Percentiles rank a stretch among this genome's conserved stretches.
These are phyloP conservation scores for Cladobotryum protrusum DNA, from an alignment of 2,329 filamentous ascomycete species.

Conservation along the genomic window DNA sequence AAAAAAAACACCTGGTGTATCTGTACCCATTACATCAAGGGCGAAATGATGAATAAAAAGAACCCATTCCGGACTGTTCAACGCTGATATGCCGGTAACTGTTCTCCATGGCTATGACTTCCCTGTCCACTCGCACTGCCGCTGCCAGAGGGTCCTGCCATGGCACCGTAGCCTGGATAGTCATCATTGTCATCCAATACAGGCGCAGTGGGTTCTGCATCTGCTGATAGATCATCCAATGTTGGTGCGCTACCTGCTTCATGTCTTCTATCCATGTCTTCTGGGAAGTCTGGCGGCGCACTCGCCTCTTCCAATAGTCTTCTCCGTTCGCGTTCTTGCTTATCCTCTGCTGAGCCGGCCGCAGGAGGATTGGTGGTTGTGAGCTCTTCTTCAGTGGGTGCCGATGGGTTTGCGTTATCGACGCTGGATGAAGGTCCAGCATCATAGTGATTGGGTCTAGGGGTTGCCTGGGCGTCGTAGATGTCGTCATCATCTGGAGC, in stretches of 20 bases:
- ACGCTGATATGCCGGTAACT: conserved; percentile 35
- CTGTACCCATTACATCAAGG: too few species aligned
- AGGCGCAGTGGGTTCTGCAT: conserved; percentile 50
- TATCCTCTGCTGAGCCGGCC: conserved; percentile 53
- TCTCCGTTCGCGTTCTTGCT: conserved; percentile 67
- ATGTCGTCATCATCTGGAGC: conserved; percentile 42
- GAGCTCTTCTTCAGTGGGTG: conserved; percentile 42
- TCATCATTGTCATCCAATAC: conserved; percentile 51
- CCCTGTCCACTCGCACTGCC: neutral
- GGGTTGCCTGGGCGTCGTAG: conserved; percentile 41
- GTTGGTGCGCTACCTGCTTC: conserved; percentile 23
- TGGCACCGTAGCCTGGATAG: conserved; percentile 28
- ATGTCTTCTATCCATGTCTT: conserved; percentile 39
- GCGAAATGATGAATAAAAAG: neutral
- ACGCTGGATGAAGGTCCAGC: conserved; percentile 12
- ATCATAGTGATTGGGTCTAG: conserved; percentile 16
- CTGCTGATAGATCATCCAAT: conserved; percentile 13
- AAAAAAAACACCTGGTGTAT: neutral
- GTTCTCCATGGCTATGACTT: conserved; percentile 22
- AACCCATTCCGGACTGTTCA: conserved; percentile 16
- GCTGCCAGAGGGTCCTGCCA: conserved; percentile 19
- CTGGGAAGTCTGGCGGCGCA: conserved; percentile 53
- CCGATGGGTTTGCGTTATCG: conserved; percentile 30
- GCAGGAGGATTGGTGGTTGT: neutral
- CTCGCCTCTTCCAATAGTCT: conserved; percentile 59